These are phyloP conservation scores for Rhizophora apiculata DNA, from an alignment of 345 rosid species.

Conservation along the genomic window DNA sequence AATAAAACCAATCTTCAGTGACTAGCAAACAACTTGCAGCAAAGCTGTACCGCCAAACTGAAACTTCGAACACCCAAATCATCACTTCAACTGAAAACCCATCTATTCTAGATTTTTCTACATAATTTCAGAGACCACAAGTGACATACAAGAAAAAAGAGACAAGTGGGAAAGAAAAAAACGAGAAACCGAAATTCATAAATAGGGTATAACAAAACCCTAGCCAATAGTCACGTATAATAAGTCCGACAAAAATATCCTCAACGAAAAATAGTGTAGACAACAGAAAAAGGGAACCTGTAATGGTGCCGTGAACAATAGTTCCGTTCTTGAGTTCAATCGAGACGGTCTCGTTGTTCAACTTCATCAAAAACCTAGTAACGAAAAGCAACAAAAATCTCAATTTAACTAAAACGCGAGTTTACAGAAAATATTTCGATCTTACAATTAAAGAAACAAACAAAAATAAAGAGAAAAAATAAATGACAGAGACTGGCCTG, in stretches of 20 bases:
- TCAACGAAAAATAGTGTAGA: not conserved
- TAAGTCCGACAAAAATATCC: too few relatives aligned
- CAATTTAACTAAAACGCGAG: too few relatives aligned
- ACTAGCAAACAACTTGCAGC: too few relatives aligned
- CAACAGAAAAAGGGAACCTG: constrained; percentile 44
- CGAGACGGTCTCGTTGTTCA: constrained; percentile 94
- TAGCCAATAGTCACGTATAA: not conserved
- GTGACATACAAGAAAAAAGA: too few relatives aligned
- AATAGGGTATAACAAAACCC: constrained; percentile 18
- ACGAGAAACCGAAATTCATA: not conserved
- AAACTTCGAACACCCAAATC: too few relatives aligned
- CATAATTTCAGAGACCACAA: too few relatives aligned
- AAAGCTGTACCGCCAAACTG: too few relatives aligned
- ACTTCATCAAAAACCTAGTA: constrained; percentile 90
- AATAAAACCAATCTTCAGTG: too few relatives aligned
- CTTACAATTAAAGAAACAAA: not conserved
- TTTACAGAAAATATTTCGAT: not conserved
- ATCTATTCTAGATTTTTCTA: too few relatives aligned
- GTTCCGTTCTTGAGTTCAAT: constrained; percentile 97
- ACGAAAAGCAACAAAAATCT: not conserved
- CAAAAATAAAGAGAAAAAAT: not conserved
- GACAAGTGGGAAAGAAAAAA: not conserved
- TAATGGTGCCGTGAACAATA: constrained; percentile 88
- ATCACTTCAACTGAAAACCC: too few relatives aligned
- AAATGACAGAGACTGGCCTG: constrained; percentile 28